These are phyloP conservation scores for Scedosporium minutisporum DNA, from an alignment of 2,329 filamentous ascomycete genomes.

Conservation along the genomic window DNA sequence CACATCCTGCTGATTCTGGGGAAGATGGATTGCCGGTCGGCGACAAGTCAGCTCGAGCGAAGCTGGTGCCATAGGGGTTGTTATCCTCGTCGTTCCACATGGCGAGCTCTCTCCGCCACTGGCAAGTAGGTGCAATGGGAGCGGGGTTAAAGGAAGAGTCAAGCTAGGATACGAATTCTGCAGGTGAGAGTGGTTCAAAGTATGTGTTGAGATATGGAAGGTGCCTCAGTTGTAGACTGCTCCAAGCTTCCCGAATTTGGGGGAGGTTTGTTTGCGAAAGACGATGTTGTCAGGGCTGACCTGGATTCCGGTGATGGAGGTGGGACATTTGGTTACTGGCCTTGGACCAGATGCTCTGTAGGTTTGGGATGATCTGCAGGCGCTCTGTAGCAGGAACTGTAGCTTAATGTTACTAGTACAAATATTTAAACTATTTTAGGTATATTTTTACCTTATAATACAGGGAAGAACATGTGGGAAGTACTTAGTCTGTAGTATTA, in stretches of 20 bases:
- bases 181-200: not conserved
- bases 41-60: constrained; percentile 76
- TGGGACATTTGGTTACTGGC: not conserved
- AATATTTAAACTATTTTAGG: no score
- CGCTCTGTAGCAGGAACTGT: not conserved
- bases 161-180: not conserved
- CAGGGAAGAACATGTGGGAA: not conserved
- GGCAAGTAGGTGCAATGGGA: not conserved
- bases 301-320: not conserved
- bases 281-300: not conserved
- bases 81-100: constrained; percentile 99
- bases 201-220: not conserved
- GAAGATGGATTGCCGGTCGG: constrained; percentile 58
- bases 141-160: not conserved
- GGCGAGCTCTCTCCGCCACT: constrained; percentile 4
- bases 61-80: constrained; percentile 87
- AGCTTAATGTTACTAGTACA: not conserved
- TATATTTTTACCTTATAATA: not conserved
- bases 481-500: no score
- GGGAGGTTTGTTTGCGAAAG: not conserved
- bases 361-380: not conserved
- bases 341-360: not conserved
- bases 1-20: constrained; percentile 47
- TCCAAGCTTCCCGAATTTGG: not conserved
- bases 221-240: not conserved